Percentiles rank a stretch among this genome's conserved stretches.
Evolutionary conservation across 805 yeast species (phyloP).

Genomic region (Phaffomyces antillensis): DNA sequence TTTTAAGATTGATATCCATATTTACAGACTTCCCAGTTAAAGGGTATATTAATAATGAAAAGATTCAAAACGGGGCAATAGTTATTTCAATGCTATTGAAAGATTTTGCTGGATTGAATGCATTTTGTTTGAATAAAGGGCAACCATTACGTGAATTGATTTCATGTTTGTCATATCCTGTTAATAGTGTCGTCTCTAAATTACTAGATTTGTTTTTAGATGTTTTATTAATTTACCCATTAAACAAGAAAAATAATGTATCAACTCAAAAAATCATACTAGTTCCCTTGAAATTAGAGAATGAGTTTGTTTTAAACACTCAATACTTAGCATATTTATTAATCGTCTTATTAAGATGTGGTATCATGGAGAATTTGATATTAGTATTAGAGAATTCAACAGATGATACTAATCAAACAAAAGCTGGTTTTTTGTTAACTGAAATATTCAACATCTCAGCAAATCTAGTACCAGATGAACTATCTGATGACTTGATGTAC

Average conservation of each 20-base stretch:
- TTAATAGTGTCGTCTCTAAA: conserved; percentile 48
- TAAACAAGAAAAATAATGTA: conserved; percentile 26
- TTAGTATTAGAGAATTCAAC: conserved; percentile 33
- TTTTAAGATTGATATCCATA: conserved; percentile 57
- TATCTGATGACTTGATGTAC: conserved; percentile 18
- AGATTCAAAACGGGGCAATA: conserved; percentile 52
- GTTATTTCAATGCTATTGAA: conserved; percentile 57
- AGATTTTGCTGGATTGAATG: conserved; percentile 69
- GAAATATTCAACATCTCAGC: conserved; percentile 52
- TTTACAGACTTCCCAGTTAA: conserved; percentile 56
- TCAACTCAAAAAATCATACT: conserved; percentile 13
- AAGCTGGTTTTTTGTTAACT: conserved; percentile 58
- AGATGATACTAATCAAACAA: conserved; percentile 41
- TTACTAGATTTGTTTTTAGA: conserved; percentile 69
- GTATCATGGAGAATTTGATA: conserved; percentile 42
- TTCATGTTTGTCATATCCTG: conserved; percentile 53
- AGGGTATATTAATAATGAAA: conserved; percentile 42
- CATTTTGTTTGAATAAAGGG: conserved; percentile 51
- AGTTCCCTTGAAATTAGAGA: conserved; percentile 29
- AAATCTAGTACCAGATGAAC: conserved; percentile 45
- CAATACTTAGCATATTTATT: conserved; percentile 65
- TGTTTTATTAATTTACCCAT: conserved; percentile 49
- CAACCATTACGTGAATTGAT: conserved; percentile 51
- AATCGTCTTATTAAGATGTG: conserved; percentile 46
- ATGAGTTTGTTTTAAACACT: conserved; percentile 39